phyloP scores from a whole-genome alignment of 148 eudicot species.

The Rhododendron williamsianum region DNA sequence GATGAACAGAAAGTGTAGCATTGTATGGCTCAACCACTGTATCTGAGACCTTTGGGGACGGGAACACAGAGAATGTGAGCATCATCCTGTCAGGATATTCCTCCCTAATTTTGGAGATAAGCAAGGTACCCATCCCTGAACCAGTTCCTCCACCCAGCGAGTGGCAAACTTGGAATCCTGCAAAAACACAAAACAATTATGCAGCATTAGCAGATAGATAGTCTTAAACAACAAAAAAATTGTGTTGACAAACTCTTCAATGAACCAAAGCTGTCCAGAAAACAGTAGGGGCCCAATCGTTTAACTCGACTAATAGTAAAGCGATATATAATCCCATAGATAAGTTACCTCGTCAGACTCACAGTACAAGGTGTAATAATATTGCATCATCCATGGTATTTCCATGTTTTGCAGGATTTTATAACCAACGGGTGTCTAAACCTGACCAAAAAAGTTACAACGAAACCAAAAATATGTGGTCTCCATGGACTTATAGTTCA shows the following conservation, averaged over 20 bases:
- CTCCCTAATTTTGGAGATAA: slow-evolving; percentile 13
- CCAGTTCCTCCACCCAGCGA: slow-evolving; percentile 13
- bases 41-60: slow-evolving; percentile 18
- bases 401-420: not conserved
- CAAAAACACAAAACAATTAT: not conserved
- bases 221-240: not conserved
- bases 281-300: not conserved
- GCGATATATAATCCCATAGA: not conserved
- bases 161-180: slow-evolving; percentile 13
- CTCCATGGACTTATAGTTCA: not conserved
- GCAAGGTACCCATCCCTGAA: slow-evolving; percentile 13
- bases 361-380: not conserved
- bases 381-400: not conserved
- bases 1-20: slow-evolving; percentile 73
- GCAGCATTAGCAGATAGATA: not conserved
- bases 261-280: not conserved
- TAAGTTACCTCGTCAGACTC: not conserved
- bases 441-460: not conserved
- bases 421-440: not conserved
- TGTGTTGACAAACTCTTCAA: not conserved
- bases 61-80: slow-evolving; percentile 10
- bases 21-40: slow-evolving; percentile 80
- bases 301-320: not conserved
- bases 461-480: not conserved
- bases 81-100: slow-evolving; percentile 12